phyloP scores from a whole-genome alignment of 352 stramenopile species.

The Pythium phragmiticola region DNA sequence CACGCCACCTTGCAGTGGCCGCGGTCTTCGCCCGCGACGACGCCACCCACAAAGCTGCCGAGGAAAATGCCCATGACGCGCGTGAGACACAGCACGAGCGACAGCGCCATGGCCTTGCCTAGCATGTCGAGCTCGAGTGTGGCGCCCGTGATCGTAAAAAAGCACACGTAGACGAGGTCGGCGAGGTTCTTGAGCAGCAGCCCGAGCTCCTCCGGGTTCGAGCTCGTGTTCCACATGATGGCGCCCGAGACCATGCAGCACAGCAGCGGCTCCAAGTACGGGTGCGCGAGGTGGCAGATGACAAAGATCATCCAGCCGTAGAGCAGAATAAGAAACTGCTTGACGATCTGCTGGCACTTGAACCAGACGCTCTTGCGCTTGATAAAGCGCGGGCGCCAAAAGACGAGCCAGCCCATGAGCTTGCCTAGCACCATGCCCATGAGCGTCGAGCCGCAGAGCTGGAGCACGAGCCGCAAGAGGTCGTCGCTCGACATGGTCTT shows the following conservation, averaged over 20 bases:
- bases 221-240: slow-evolving; percentile 62
- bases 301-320: slow-evolving; percentile 63
- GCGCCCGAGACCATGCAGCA: slow-evolving; percentile 69
- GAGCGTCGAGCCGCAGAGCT: slow-evolving; percentile 50
- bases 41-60: slow-evolving; percentile 50
- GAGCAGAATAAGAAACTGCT: slow-evolving; percentile 60
- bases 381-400: slow-evolving; percentile 48
- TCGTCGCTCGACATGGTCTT: slow-evolving; percentile 44
- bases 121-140: slow-evolving; percentile 68
- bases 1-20: slow-evolving; percentile 51
- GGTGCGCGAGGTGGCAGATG: slow-evolving; percentile 54
- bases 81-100: slow-evolving; percentile 50
- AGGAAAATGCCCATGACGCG: slow-evolving; percentile 59
- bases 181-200: slow-evolving; percentile 52
- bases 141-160: slow-evolving; percentile 71
- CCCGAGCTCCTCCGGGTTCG: slow-evolving; percentile 53
- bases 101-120: slow-evolving; percentile 52
- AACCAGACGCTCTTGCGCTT: slow-evolving; percentile 55
- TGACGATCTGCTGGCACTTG: slow-evolving; percentile 39
- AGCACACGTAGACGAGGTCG: slow-evolving; percentile 69
- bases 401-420: slow-evolving; percentile 51
- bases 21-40: slow-evolving; percentile 43
- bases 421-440: slow-evolving; percentile 54
- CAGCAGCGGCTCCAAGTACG: slow-evolving; percentile 63
- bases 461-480: slow-evolving; percentile 33